Conservation (phyloP, 768 basidiomycete genomes). For the Boletus edulis region DNA sequence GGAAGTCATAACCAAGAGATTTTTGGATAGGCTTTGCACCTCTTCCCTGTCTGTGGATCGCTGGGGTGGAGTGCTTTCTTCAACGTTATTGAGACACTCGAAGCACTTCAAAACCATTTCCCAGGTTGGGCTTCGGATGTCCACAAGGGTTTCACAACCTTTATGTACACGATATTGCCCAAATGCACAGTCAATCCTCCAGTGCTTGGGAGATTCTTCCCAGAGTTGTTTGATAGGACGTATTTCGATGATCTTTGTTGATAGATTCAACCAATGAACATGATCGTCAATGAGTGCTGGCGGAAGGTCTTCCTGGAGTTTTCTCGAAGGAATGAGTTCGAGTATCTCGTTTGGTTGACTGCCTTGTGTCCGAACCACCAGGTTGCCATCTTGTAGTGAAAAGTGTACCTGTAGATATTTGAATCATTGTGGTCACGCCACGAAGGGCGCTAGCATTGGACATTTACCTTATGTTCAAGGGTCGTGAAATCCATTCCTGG, state of each 20-base stretch:
- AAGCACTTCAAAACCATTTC: not conserved
- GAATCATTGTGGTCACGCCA: not conserved
- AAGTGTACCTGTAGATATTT: constrained; percentile 16
- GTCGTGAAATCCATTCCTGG: not conserved
- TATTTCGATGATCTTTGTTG: constrained; percentile 19
- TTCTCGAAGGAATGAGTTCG: constrained; percentile 16
- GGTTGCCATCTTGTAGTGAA: not conserved
- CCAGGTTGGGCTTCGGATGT: constrained; percentile 3
- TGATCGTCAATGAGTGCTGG: not conserved
- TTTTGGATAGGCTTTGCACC: not conserved
- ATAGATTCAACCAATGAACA: constrained; percentile 26
- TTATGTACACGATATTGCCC: not conserved
- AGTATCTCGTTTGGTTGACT: not conserved
- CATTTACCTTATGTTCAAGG: constrained; percentile 2
- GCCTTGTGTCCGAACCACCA: constrained; percentile 7
- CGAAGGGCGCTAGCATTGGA: too few relatives aligned
- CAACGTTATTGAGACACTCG: not conserved
- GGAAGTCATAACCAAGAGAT: not conserved
- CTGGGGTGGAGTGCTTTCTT: too few relatives aligned
- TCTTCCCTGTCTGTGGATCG: too few relatives aligned
- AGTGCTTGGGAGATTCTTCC: constrained; percentile 17
- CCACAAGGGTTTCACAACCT: constrained; percentile 10
- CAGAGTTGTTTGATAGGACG: constrained; percentile 15
- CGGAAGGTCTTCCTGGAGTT: constrained; percentile 21
- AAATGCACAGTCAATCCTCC: constrained; percentile 13